Evolutionary conservation across 176 grass and related monocot species (phyloP).

Genomic region (Echinochloa phyllopogon): DNA sequence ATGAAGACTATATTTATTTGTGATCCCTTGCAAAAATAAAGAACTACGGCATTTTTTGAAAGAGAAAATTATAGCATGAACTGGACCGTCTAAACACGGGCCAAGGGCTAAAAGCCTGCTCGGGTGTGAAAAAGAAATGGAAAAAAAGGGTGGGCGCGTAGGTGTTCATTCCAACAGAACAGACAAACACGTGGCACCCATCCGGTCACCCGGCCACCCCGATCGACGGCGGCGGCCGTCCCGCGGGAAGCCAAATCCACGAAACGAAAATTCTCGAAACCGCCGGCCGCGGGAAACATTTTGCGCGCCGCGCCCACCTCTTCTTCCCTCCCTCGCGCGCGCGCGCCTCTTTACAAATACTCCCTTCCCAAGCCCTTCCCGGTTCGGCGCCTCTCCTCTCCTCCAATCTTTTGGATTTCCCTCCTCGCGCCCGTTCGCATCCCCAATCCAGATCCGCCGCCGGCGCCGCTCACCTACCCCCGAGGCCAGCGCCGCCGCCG

Average conservation of each 20-base stretch:
- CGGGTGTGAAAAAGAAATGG: background rate
- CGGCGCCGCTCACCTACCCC: background rate
- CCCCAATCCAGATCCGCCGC: slow-evolving; percentile 17
- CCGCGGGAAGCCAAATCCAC: slow-evolving; percentile 28
- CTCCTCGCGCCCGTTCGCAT: background rate
- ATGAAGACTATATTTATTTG: no score
- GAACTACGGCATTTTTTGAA: background rate
- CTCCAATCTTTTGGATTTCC: background rate
- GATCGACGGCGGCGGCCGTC: background rate
- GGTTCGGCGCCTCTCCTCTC: background rate
- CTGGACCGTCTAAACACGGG: background rate
- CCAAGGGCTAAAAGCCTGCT: background rate
- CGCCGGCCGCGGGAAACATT: slow-evolving; percentile 38
- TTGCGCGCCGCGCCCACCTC: background rate
- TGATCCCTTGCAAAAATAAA: no score
- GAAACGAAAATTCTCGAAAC: slow-evolving; percentile 21
- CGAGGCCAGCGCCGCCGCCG: background rate
- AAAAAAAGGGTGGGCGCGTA: background rate
- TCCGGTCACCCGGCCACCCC: background rate
- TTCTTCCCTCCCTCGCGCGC: background rate
- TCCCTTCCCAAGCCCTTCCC: background rate
- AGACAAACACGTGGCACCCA: background rate
- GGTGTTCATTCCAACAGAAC: background rate
- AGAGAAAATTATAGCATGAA: background rate
- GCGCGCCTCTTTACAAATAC: slow-evolving; percentile 22